Percentiles rank a stretch among this genome's conserved stretches.
Evolutionary conservation across 1,284 basidiomycete genomes (phyloP).

Genomic region (Boletus sp.): DNA sequence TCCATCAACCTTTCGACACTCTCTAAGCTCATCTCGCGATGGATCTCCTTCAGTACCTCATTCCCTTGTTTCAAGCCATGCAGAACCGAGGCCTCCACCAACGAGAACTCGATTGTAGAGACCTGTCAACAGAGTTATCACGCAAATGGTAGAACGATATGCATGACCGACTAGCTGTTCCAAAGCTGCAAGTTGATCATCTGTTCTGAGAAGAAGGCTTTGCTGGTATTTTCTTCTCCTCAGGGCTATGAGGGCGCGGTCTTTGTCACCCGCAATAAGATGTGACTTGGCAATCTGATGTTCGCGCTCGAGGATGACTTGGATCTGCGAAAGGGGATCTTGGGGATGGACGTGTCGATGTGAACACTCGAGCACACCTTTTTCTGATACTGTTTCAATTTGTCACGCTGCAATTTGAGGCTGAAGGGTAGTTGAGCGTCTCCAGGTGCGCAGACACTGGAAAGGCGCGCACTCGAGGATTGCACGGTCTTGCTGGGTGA

Average conservation of each 20-base stretch:
- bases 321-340: slow-evolving; percentile 55
- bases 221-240: slow-evolving; percentile 93
- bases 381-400: slow-evolving; percentile 92
- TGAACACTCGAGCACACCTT: slow-evolving; percentile 51
- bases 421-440: slow-evolving; percentile 37
- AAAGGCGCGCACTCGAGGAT: slow-evolving; percentile 77
- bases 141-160: background rate
- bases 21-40: slow-evolving; percentile 89
- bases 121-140: slow-evolving; percentile 51
- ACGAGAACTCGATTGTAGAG: slow-evolving; percentile 92
- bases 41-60: slow-evolving; percentile 88
- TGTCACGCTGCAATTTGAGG: slow-evolving; percentile 94
- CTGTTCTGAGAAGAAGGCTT: slow-evolving; percentile 81
- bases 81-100: slow-evolving; percentile 89
- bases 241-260: slow-evolving; percentile 82
- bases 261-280: slow-evolving; percentile 78
- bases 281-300: slow-evolving; percentile 85
- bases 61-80: slow-evolving; percentile 93
- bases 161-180: slow-evolving; percentile 75
- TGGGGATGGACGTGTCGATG: slow-evolving; percentile 1
- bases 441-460: slow-evolving; percentile 13
- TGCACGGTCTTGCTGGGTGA: slow-evolving; percentile 90
- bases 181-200: slow-evolving; percentile 83
- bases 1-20: slow-evolving; percentile 91
- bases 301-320: slow-evolving; percentile 83